Base-by-base conservation (phyloP, 1,284 basidiomycete species). In the Puccinia triticina region DNA sequence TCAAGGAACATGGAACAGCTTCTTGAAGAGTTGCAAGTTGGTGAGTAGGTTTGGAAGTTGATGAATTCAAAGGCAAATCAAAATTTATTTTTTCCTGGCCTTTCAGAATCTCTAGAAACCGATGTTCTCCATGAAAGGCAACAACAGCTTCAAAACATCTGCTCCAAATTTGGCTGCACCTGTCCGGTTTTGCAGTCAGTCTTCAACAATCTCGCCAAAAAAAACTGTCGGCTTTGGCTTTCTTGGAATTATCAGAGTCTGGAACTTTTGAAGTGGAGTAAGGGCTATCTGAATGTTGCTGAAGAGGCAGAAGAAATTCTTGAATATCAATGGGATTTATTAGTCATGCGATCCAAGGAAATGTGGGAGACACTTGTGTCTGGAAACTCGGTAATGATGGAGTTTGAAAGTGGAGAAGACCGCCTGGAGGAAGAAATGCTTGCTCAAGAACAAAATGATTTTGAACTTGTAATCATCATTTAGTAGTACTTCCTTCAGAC, bases 181-280 rank as follows among this genome's bases (percentile, higher is more conserved):
- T 46, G 29, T 10, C 5, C 32, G 12, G 67, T 69, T 14, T 1
- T 69, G 3, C 16, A 26, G 37, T 69, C 67, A 46, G 40, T 69
- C 18, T 69, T 69, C 23, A 43, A 3, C 4, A 69, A 26, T 26
- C 5, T 69, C 18, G 67, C 67, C 26, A 69, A 69, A 69, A 46
- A 46, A 7, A 3, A 43, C 26, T 69, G 67, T 46, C 26, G 67
- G 2, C 37, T 69, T 46, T 69, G 67, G 67, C 18, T 69, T 4
- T 46, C 67, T 2, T 69, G 67, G 67, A 43, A 69, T n/a, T 69
- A 18, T 46, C 37, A 69, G 11, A 37, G 37, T 26, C 3, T 8
- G 11, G n/a, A 69, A 26, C 37, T 69, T 46, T n/a, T 69, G 46
- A 46, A 18, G 18, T 69, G 67, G 67, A 69, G 67, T 34, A 43